Base-by-base conservation (phyloP, 2,329 filamentous ascomycete species). In the Arthroderma sp. region DNA sequence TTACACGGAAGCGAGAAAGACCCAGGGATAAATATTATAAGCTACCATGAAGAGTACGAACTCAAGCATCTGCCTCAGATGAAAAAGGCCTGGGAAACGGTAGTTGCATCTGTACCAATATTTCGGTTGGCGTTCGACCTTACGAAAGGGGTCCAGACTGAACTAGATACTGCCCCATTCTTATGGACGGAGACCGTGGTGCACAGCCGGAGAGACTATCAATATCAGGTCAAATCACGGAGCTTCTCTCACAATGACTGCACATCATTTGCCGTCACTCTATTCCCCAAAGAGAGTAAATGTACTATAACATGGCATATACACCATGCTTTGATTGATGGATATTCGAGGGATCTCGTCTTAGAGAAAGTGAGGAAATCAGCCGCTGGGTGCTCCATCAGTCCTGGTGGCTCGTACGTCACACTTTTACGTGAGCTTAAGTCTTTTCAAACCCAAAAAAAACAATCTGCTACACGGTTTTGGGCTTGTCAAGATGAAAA, bases 301-400 rank as follows among this genome's bases (percentile, higher is more conserved):
- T 30, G 39, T 30, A 41, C 39, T 3, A 41, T 41, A n/a, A 41
- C 32, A 22, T 41, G 39, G 39, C 22, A 11, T 5, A 30, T 41
- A n/a, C 39, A 41, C 29, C 39, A 41, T 41, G 39, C 39, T 30
- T 22, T 41, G 28, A 41, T 41, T 31, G 39, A 41, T 32, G 39
- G 39, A 7, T 41, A 41, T 30, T 41, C 39, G 9, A 30, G 10
- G 7, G 32, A 29, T 11, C 8, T 41, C 29, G 9, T 41, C 9
- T 41, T 30, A 6, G 22, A 29, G 7, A 41, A 41, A 32, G 39
- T 41, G n/a, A 11, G 28, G 7, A 27, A 29, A 10, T 9, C 29
- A n/a, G 39, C 32, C 29, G 28, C 30, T 28, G 28, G 8, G n/a
- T 32, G 11, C n/a, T 30, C 29, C 6, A 3, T 11, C 11, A 4